Percentiles rank a stretch among this genome's conserved stretches.
These are phyloP conservation scores for Millerozyma miso DNA, from an alignment of 805 yeast species.

Conservation along the genomic window DNA sequence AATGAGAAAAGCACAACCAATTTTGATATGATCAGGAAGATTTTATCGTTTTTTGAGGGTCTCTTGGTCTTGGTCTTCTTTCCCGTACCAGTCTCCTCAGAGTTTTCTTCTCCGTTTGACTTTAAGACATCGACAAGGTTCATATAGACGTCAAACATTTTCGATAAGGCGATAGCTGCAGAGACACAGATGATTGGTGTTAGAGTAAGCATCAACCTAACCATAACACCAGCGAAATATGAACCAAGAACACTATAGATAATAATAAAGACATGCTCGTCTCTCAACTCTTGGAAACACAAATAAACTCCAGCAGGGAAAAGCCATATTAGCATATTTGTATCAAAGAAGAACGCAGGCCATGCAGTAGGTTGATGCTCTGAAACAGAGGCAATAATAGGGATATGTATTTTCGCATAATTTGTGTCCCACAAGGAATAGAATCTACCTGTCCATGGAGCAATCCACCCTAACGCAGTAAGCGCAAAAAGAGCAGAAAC, in stretches of 20 bases:
- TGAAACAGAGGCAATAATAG: slow-evolving; percentile 96
- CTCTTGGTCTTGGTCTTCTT: slow-evolving; percentile 4
- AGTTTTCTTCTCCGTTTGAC: slow-evolving; percentile 8
- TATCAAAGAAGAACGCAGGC: slow-evolving; percentile 97
- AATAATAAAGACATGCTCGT: slow-evolving; percentile 90
- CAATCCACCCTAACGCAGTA: slow-evolving; percentile 89
- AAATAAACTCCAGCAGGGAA: slow-evolving; percentile 97
- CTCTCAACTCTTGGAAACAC: slow-evolving; percentile 80
- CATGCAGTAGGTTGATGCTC: slow-evolving; percentile 99
- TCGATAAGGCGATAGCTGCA: slow-evolving; percentile 84
- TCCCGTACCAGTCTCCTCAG: slow-evolving; percentile 6
- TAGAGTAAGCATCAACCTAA: slow-evolving; percentile 91
- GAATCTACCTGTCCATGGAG: slow-evolving; percentile 99
- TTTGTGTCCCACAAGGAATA: slow-evolving; percentile 97
- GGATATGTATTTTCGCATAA: slow-evolving; percentile 96
- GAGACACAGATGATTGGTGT: slow-evolving; percentile 95
- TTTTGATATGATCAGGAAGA: slow-evolving; percentile 49
- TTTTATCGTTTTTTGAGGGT: slow-evolving; percentile 11
- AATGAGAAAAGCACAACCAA: slow-evolving; percentile 63
- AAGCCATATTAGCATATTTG: slow-evolving; percentile 89
- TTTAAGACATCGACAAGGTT: slow-evolving; percentile 48
- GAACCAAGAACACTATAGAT: slow-evolving; percentile 91
- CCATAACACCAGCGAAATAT: slow-evolving; percentile 99
- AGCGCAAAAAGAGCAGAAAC: slow-evolving; percentile 67
- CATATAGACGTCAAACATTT: slow-evolving; percentile 76